Evolutionary conservation across 768 basidiomycete genomes (phyloP).

Genomic region (Calocybe cyanea): DNA sequence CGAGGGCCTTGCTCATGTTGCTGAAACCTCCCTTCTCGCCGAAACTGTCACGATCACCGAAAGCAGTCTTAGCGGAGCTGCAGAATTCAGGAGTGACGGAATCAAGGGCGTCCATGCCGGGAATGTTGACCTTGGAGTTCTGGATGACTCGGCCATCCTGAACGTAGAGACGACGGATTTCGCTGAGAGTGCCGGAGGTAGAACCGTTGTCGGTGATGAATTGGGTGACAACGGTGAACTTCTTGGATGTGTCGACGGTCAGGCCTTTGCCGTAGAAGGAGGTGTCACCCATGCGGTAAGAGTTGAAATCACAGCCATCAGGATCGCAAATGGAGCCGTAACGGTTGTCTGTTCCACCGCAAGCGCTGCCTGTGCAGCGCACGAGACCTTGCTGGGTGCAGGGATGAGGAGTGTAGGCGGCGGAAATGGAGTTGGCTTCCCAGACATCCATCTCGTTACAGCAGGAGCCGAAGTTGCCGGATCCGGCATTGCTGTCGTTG

Average conservation of each 20-base stretch:
- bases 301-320: constrained; percentile 63
- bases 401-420: constrained; percentile 53
- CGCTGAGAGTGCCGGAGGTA: constrained; percentile 42
- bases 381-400: constrained; percentile 37
- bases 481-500: constrained; percentile 42
- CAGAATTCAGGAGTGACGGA: constrained; percentile 48
- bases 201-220: constrained; percentile 48
- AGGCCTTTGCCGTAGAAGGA: constrained; percentile 44
- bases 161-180: constrained; percentile 53
- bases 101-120: constrained; percentile 37
- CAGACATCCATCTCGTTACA: constrained; percentile 60
- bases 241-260: constrained; percentile 46
- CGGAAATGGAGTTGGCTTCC: constrained; percentile 51
- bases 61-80: constrained; percentile 41
- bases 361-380: constrained; percentile 39
- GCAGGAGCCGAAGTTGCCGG: constrained; percentile 44
- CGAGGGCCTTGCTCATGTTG: constrained; percentile 31
- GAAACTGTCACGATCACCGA: constrained; percentile 46
- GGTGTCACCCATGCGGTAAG: constrained; percentile 48
- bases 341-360: constrained; percentile 33
- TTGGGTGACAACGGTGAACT: constrained; percentile 58
- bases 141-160: constrained; percentile 49
- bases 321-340: constrained; percentile 47
- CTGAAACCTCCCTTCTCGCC: constrained; percentile 37
- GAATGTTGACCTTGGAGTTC: constrained; percentile 44